Conservation (phyloP, 805 yeast species). For the Teunomyces gatunensis region DNA sequence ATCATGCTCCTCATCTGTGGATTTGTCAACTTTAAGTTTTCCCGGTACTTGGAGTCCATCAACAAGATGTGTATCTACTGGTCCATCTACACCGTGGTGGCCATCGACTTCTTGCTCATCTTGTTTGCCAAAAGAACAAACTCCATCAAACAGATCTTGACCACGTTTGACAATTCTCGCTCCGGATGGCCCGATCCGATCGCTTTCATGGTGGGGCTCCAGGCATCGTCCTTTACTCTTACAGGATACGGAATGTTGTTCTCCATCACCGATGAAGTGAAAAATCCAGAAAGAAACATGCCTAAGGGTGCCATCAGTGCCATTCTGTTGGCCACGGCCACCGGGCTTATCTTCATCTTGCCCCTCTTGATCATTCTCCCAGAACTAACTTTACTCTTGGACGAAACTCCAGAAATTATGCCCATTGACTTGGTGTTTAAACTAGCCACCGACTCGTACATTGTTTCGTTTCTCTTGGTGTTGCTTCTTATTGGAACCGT, state of each 20-base stretch:
- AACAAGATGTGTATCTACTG: conserved; percentile 70
- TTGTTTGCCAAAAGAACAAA: conserved; percentile 59
- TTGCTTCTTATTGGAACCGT: conserved; percentile 67
- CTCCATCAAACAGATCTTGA: conserved; percentile 55
- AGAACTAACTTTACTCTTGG: conserved; percentile 54
- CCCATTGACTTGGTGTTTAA: conserved; percentile 79
- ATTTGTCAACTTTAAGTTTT: conserved; percentile 58
- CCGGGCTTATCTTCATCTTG: conserved; percentile 68
- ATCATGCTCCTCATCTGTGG: conserved; percentile 58
- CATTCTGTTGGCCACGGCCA: conserved; percentile 60
- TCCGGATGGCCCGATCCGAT: conserved; percentile 74
- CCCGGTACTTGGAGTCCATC: conserved; percentile 58
- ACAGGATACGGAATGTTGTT: conserved; percentile 83
- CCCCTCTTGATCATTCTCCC: conserved; percentile 75
- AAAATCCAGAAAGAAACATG: conserved; percentile 67
- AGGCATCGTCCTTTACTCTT: conserved; percentile 73
- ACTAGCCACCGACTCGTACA: conserved; percentile 61
- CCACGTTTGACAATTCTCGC: conserved; percentile 65
- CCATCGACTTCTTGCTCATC: conserved; percentile 62
- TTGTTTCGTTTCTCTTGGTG: conserved; percentile 68
- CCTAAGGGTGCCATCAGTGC: conserved; percentile 72
- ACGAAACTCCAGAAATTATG: conserved; percentile 60
- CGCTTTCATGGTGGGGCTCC: conserved; percentile 75
- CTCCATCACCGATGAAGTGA: conserved; percentile 79
- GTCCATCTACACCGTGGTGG: conserved; percentile 68